A percentile compares a stretch with the other conserved stretches of the same genome.
phyloP scores from a whole-genome alignment of 257 asterid species.

The Nicotiana sylvestris region DNA sequence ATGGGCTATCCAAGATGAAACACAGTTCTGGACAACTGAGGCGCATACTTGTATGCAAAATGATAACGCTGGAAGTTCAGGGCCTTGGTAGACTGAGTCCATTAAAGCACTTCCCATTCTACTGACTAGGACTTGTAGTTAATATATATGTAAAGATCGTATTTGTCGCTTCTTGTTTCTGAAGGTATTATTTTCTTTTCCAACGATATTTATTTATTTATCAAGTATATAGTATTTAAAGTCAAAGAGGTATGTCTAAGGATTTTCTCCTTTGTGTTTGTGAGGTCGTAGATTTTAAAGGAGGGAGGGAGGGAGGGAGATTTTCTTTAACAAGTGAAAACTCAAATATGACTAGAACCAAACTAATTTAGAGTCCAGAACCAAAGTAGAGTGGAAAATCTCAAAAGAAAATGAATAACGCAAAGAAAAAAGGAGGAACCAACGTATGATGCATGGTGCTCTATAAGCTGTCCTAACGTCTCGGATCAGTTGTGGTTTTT shows the following conservation, averaged over 20 bases:
- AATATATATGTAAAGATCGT: background rate
- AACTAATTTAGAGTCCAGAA: too few relatives aligned
- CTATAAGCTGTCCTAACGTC: too few relatives aligned
- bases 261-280: background rate
- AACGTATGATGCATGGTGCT: too few relatives aligned
- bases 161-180: background rate
- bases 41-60: slow-evolving; percentile 16
- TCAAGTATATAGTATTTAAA: background rate
- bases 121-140: background rate
- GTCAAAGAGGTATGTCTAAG: background rate
- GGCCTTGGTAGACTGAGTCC: slow-evolving; percentile 53
- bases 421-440: too few relatives aligned
- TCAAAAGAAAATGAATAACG: too few relatives aligned
- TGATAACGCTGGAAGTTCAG: slow-evolving; percentile 24
- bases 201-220: background rate
- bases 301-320: background rate
- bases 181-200: background rate
- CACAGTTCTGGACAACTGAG: slow-evolving; percentile 60
- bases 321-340: too few relatives aligned
- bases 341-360: too few relatives aligned
- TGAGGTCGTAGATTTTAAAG: background rate
- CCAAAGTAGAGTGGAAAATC: too few relatives aligned
- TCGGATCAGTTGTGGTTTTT: too few relatives aligned
- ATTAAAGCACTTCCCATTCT: background rate
- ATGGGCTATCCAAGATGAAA: slow-evolving; percentile 24